Evolutionary conservation across 2,329 filamentous ascomycete genomes (phyloP), one percentile per base, ranked within the genome.

Genomic region (Shiraia bambusicola): DNA sequence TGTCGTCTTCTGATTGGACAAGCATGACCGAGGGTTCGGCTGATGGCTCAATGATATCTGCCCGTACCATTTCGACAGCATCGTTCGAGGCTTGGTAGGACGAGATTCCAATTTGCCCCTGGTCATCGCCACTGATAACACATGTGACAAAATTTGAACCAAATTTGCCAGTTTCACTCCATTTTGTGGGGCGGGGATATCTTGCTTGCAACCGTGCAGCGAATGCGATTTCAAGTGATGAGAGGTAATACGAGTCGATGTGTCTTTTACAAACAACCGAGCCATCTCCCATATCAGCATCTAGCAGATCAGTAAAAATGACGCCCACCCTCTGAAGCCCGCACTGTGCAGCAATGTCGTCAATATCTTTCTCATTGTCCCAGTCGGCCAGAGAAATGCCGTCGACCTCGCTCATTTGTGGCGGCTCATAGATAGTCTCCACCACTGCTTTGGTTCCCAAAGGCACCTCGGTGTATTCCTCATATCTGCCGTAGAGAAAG

Each of bases 131-230:
- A n/a, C 88, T 92, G 47, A 98, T 79, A 30, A 98, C 83, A 68
- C 93, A 98, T 0, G 93, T 97, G 34, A 98, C 91, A 66, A 97
- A 97, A 64, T 94, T 93, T 34, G 92, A 97, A 13, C 93, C 93
- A 62, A 96, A 98, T 40, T 81, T 81, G 32, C 92, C 93, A 2
- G 88, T 94, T 60, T 96, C 91, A 66, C 92, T 95, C 92, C 93
- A 98, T 69, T 96, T 97, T 7, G 88, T 93, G 13, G 89, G 77
- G 58, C 94, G 92, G 1, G 92, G 91, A 56, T 95, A 82, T 60
- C 87, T 84, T 6, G 89, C 88, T 70, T 98, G 93, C 47, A 94
- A 78, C 34, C 90, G 82, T 14, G 93, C 85, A 1, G 91, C 87
- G 68, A 96, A 97, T 50, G 83, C 83, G 47, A 97, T 86, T 69